These are phyloP conservation scores for Cystobasidium tubakii DNA, from an alignment of 768 basidiomycete species.

Conservation along the genomic window DNA sequence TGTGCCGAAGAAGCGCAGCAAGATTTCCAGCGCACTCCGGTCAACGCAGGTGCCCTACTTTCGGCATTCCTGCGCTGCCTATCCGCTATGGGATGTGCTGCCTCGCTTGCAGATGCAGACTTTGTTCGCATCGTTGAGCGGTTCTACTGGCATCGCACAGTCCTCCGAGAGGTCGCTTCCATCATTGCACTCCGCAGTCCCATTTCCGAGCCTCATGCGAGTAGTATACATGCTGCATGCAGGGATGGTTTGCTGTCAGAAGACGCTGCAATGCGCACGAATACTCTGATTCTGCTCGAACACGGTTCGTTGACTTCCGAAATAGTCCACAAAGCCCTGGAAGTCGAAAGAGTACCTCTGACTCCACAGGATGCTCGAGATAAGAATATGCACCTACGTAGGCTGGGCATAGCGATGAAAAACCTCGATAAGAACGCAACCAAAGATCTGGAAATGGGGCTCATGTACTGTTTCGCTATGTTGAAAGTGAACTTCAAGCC, in stretches of 20 bases:
- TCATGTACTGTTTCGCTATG: slow-evolving; percentile 3
- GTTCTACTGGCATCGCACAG: slow-evolving; percentile 35
- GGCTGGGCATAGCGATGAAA: slow-evolving; percentile 55
- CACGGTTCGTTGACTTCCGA: not conserved
- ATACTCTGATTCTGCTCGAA: slow-evolving; percentile 53
- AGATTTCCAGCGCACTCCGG: not conserved
- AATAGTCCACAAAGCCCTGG: slow-evolving; percentile 49
- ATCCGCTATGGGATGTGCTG: not conserved
- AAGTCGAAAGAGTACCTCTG: slow-evolving; percentile 72
- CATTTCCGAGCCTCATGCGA: slow-evolving; percentile 8
- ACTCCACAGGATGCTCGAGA: slow-evolving; percentile 78
- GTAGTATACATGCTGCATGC: slow-evolving; percentile 48
- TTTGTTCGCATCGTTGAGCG: slow-evolving; percentile 23
- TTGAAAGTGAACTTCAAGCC: slow-evolving; percentile 90
- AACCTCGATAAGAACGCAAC: not conserved
- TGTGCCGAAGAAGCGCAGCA: not conserved
- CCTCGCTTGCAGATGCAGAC: slow-evolving; percentile 2
- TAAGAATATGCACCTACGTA: slow-evolving; percentile 68
- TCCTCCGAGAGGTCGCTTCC: slow-evolving; percentile 39
- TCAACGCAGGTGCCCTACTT: not conserved
- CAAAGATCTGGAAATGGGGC: slow-evolving; percentile 21
- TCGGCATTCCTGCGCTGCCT: not conserved
- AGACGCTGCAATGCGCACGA: not conserved
- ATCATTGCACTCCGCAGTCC: not conserved
- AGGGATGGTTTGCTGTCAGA: slow-evolving; percentile 52